Conservation (phyloP, 345 rosid genomes). For the Draba incana region DNA sequence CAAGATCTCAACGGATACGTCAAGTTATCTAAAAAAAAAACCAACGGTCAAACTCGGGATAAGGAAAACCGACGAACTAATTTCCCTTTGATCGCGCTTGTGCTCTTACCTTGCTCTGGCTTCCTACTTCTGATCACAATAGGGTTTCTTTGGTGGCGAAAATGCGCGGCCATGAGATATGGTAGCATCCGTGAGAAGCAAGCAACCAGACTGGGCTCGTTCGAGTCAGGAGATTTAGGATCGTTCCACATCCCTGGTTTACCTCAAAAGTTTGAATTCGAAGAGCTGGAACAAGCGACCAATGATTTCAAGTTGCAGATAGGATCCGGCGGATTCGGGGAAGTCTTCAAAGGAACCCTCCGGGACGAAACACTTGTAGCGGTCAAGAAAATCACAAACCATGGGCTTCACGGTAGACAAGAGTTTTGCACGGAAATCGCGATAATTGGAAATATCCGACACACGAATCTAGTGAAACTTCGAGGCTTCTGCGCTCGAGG, state of each 20-base stretch:
- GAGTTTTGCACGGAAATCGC: constrained; percentile 82
- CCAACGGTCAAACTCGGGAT: constrained; percentile 21
- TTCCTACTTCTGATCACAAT: constrained; percentile 47
- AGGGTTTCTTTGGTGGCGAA: constrained; percentile 64
- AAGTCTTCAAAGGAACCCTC: constrained; percentile 67
- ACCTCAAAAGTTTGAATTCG: constrained; percentile 64
- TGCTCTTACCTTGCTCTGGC: constrained; percentile 67
- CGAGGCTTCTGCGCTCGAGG: constrained; percentile 80
- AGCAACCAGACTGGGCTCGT: constrained; percentile 38
- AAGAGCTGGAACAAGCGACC: constrained; percentile 68
- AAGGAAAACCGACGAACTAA: constrained; percentile 21
- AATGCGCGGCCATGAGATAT: constrained; percentile 42
- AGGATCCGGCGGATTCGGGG: constrained; percentile 83
- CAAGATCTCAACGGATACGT: constrained; percentile 45
- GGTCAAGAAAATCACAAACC: constrained; percentile 68
- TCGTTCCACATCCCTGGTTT: constrained; percentile 73
- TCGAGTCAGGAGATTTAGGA: constrained; percentile 67
- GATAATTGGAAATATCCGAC: constrained; percentile 73
- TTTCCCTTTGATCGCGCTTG: constrained; percentile 62
- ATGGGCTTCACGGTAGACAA: constrained; percentile 65
- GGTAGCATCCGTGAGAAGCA: constrained; percentile 46
- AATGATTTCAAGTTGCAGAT: constrained; percentile 59
- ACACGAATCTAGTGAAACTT: constrained; percentile 73
- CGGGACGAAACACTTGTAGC: constrained; percentile 57
- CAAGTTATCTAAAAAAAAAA: constrained; percentile 7